phyloP scores from a whole-genome alignment of 1,284 basidiomycete species.

The Peniophora sp. region DNA sequence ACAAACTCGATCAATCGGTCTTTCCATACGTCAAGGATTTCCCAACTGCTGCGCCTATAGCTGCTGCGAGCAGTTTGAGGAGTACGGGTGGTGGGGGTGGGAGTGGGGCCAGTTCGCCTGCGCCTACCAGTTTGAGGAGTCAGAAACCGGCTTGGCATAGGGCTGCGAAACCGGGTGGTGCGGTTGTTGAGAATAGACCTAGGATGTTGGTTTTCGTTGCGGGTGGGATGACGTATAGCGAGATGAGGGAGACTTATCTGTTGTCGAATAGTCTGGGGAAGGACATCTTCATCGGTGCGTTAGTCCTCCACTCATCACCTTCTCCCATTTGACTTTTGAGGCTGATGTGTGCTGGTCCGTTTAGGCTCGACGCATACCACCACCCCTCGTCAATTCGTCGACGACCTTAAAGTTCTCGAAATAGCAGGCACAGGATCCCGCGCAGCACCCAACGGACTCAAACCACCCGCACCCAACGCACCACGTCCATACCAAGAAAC shows the following conservation, averaged over 20 bases:
- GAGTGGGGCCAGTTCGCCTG: constrained; percentile 8
- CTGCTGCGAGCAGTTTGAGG: constrained; percentile 23
- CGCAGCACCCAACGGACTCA: constrained; percentile 66
- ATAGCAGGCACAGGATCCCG: constrained; percentile 70
- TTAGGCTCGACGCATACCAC: constrained; percentile 85
- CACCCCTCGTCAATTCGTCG: constrained; percentile 81
- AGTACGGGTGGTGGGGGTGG: constrained; percentile 25
- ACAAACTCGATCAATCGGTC: constrained; percentile 67
- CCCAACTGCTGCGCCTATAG: constrained; percentile 46
- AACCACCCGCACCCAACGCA: constrained; percentile 38
- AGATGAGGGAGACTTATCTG: constrained; percentile 85
- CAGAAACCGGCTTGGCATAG: constrained; percentile 83
- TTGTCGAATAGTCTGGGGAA: constrained; percentile 70
- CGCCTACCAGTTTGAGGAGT: constrained; percentile 70
- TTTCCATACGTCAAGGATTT: constrained; percentile 93
- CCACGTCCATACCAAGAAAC: constrained; percentile 55
- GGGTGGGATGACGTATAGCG: constrained; percentile 95
- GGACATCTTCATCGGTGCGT: constrained; percentile 86
- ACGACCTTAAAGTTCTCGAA: constrained; percentile 80
- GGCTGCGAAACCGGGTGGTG: constrained; percentile 42
- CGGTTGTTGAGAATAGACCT: constrained; percentile 57
- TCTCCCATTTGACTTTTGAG: background rate
- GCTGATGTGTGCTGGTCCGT: background rate
- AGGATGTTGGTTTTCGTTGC: constrained; percentile 89
- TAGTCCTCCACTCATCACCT: background rate